Conservation (phyloP, 805 yeast species). For the Cyberlindnera amylophila region DNA sequence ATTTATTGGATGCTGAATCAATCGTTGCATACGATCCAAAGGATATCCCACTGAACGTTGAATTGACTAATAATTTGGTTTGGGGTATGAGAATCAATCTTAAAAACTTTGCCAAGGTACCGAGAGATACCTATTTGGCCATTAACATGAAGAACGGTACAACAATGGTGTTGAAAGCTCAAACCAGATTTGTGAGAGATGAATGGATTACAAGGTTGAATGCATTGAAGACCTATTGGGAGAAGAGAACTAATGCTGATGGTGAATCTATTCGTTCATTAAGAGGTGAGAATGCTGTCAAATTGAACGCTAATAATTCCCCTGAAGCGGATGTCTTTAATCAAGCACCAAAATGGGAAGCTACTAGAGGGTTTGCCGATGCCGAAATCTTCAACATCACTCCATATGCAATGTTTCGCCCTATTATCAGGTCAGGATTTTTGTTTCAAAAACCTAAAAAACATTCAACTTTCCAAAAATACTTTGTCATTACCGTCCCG, state of each 20-base stretch:
- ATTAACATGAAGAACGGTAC: constrained; percentile 46
- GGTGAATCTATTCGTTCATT: constrained; percentile 26
- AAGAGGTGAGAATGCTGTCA: constrained; percentile 40
- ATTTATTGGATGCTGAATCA: constrained; percentile 46
- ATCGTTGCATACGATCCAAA: constrained; percentile 33
- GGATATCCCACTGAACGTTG: constrained; percentile 26
- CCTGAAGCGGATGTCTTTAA: constrained; percentile 52
- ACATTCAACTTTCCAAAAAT: constrained; percentile 61
- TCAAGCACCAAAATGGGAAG: constrained; percentile 48
- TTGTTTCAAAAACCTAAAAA: constrained; percentile 67
- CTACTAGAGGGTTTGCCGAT: constrained; percentile 50
- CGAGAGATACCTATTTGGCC: constrained; percentile 49
- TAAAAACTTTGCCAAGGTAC: constrained; percentile 19
- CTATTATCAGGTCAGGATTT: constrained; percentile 60
- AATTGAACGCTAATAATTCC: constrained; percentile 49
- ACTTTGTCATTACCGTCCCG: constrained; percentile 63
- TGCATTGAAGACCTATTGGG: constrained; percentile 58
- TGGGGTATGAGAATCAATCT: constrained; percentile 27
- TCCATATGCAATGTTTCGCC: constrained; percentile 53
- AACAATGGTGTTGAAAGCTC: constrained; percentile 51
- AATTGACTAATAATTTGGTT: constrained; percentile 28
- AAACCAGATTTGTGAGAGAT: constrained; percentile 43
- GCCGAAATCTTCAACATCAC: constrained; percentile 51
- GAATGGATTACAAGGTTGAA: constrained; percentile 62
- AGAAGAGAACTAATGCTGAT: constrained; percentile 38